Base-by-base conservation (phyloP, 208 protist species). In the Leptomonas pyrrhocoris region DNA sequence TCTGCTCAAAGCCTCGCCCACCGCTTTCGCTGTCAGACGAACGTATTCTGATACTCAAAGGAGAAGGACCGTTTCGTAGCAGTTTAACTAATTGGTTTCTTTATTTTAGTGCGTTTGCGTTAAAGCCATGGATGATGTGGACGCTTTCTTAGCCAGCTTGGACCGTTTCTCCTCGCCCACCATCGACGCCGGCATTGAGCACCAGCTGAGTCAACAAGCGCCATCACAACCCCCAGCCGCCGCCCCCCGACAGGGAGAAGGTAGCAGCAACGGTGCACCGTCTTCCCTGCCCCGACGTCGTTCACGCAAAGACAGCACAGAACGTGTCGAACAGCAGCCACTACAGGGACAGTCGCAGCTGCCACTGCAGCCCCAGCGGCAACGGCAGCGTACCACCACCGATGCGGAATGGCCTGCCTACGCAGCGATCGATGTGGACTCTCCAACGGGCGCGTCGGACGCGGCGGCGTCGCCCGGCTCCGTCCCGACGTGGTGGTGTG, bases 91-190 rank as follows among this genome's bases (percentile, higher is more conserved):
- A 53, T 27, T 53, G 8, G 8, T 53, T 2, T 49, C 5, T 49
- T 49, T 19, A 49, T 21, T 21, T 49, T 23, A 49, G 45, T 21
- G 36, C n/a, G n/a, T n/a, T n/a, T n/a, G n/a, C n/a, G 13, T 46
- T 16, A 27, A 46, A 9, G 48, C 61, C 21, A 85, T 87, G 73
- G 82, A 88, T 28, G 80, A 86, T 48, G 72, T 86, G 2, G 84
- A 92, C 56, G 71, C 58, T 0, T 92, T 92, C 38, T 67, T 92
- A 15, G 78, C 81, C 27, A 84, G 74, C 23, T 59, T 92, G 12
- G 84, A 83, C n/a, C 53, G 54, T 55, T 84, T 89, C 46, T 63
- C 65, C 28, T 45, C 79, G 0, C 86, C 86, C 2, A 75, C 60
- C 3, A 75, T 92, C 18, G 64, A 77, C 8, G 53, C 68, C 1